phyloP scores from a whole-genome alignment of 2,329 filamentous ascomycete species.

The Pseudocercospora cruenta region DNA sequence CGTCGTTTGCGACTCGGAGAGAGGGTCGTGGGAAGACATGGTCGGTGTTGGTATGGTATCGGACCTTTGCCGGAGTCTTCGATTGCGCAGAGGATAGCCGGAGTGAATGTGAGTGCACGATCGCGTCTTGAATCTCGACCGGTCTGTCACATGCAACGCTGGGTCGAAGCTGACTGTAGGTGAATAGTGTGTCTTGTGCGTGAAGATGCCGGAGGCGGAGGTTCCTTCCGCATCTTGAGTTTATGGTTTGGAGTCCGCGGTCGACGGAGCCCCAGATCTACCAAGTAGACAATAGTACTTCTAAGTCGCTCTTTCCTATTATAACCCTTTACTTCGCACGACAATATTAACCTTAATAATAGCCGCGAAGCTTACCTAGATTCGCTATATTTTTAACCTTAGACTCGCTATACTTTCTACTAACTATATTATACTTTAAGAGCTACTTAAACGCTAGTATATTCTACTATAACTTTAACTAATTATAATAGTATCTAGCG shows the following conservation, averaged over 20 bases:
- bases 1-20: conserved; percentile 74
- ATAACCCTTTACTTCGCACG: too few species aligned
- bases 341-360: too few species aligned
- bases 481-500: too few species aligned
- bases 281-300: too few species aligned
- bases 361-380: too few species aligned
- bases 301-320: too few species aligned
- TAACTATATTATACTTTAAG: too few species aligned
- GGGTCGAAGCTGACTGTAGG: not conserved
- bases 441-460: too few species aligned
- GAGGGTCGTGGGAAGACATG: conserved; percentile 32
- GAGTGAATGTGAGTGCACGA: not conserved
- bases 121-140: not conserved
- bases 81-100: not conserved
- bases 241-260: not conserved
- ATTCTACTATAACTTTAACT: too few species aligned
- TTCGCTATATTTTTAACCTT: too few species aligned
- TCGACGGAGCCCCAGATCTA: too few species aligned
- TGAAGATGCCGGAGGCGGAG: conserved; percentile 12
- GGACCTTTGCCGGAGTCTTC: not conserved
- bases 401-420: too few species aligned
- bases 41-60: not conserved
- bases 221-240: not conserved
- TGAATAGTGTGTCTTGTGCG: conserved; percentile 2
- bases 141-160: not conserved